Evolutionary conservation across 208 protist genomes (phyloP), one percentile per base, ranked within the genome.

Genomic region (Acanthamoeba healyi): DNA sequence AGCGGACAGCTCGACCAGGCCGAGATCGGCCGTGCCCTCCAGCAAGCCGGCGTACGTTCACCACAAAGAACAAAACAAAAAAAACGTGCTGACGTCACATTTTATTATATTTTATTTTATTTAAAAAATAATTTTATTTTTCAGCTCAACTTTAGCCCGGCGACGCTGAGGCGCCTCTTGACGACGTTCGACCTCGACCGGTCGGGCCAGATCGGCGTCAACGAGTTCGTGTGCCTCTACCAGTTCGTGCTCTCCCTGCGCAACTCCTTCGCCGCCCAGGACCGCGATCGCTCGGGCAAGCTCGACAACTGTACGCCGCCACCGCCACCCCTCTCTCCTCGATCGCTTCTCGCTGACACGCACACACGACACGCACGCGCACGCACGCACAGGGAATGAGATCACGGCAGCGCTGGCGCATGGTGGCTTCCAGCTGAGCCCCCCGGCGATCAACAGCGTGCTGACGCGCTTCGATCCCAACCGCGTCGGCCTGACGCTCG

Each of bases 161-260:
- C 70, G 17, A 79, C 70, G 38, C 70, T 79, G n/a, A 40, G 70
- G 32, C 70, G 70, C 19, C 70, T 79, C 34, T 29, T 79, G 70
- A 79, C 32, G 24, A 79, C 70, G 38, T 79, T 79, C 70, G 70
- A 79, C 36, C 70, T 79, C 12, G 70, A 79, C 70, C 12, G 36
- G 34, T 38, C n/a, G n/a, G 70, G 70, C 38, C 70, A 79, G 36
- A 32, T 79, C 38, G 70, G 70, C 70, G 70, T 79, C 38, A 79
- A 79, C 70, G 70, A 79, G 70, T 79, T 79, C 70, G 32, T 40
- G 32, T 79, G 70, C 70, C 40, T 79, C 38, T 79, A 79, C 70
- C 70, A 79, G 24, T 79, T 79, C 40, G 70, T 79, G 38, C 70
- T 79, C 38, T 26, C 70, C 38, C 70, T 79, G 15, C 70, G 70